Base-by-base conservation (phyloP, 495 filamentous ascomycete species). In the Trichoderma gamsii region DNA sequence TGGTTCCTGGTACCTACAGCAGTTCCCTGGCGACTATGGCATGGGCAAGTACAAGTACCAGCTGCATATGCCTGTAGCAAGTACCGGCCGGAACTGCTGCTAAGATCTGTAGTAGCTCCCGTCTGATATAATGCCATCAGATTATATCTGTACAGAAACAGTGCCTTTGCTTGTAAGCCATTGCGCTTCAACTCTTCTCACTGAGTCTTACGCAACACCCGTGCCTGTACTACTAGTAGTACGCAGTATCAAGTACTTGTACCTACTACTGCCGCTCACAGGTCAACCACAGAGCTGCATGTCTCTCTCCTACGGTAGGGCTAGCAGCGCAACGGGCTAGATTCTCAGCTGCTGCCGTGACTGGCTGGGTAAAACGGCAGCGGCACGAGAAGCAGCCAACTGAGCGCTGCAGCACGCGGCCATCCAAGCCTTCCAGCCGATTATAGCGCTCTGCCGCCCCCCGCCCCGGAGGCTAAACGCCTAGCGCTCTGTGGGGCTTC, bases 391-490 rank as follows among this genome's bases (percentile, higher is more conserved):
- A 16, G 16, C 25, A 25, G n/a, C 56, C 56, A 32, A 27, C 27
- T 16, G 44, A 49, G 44, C 44, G 44, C 44, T 49, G 44, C 44
- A 49, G 44, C 44, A 49, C 44, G 9, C 13, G 44, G 44, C 9
- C 7, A 15, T 13, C 44, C 44, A 49, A 7, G n/a, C 29, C 29
- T 29, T 29, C 29, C 29, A 18, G 13, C 43, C 18, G 5, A 18
- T 46, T 16, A 46, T 18, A 46, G 43, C 43, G 43, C 43, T 46
- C 43, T 46, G 43, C 43, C 43, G 43, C 43, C 51, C 51, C 29
- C 51, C 51, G 21, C 51, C 51, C n/a, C n/a, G 51, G 51, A 56
- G 51, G 51, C 51, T 56, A 56, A 56, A 56, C 51, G n/a, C 16
- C 51, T 56, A 56, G 51, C n/a, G 51, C n/a, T 9, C 51, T 21